A percentile compares a stretch with the other conserved stretches of the same genome.
phyloP scores from a whole-genome alignment of 164 flowering plant species.

The Annona squamosa region DNA sequence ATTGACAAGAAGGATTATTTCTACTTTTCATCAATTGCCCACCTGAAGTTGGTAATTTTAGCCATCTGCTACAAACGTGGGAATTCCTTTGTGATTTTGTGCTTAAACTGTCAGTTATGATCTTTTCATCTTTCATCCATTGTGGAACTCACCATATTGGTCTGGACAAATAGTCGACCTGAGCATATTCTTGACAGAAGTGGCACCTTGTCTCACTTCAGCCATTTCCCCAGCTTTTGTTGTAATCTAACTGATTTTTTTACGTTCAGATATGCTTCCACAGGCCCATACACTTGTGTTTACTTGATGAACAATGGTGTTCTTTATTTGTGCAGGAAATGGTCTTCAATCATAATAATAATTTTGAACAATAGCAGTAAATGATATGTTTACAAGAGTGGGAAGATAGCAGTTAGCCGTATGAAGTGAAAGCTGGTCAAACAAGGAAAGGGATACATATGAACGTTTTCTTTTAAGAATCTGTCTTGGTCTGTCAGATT shows the following conservation, averaged over 20 bases:
- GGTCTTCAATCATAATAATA: slow-evolving; percentile 4
- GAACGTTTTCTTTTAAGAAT: neutral
- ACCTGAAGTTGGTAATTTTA: no score
- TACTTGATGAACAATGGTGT: neutral
- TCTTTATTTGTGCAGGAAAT: slow-evolving; percentile 8
- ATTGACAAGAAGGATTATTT: no score
- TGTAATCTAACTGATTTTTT: neutral
- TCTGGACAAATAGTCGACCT: neutral
- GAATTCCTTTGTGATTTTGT: no score
- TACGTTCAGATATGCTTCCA: neutral
- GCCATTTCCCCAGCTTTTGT: neutral
- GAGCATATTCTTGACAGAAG: neutral
- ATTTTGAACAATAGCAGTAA: slow-evolving; percentile 2
- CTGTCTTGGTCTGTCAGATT: neutral
- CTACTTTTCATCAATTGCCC: no score
- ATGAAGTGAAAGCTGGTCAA: neutral
- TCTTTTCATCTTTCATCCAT: neutral
- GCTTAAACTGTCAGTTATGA: neutral
- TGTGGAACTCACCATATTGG: neutral
- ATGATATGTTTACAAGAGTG: neutral
- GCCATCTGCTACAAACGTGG: no score
- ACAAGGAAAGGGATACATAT: neutral
- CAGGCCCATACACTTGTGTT: no score
- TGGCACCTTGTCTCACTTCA: neutral
- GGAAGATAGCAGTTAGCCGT: neutral